Base-by-base conservation (phyloP, 257 asterid species). In the Gardenia jasminoides region DNA sequence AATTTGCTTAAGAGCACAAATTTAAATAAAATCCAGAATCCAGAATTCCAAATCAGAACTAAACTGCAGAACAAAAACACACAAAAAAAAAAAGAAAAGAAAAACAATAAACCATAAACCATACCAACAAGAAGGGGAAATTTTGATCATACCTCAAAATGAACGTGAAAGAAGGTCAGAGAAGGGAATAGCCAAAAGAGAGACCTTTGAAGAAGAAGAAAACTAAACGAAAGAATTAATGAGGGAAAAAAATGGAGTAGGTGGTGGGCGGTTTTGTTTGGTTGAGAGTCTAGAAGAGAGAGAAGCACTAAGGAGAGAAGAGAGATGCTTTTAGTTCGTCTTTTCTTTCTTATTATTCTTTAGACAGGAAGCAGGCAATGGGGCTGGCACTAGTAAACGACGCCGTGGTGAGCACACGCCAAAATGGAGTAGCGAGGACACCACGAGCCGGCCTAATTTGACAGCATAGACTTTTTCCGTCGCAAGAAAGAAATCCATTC, bases 341-440 rank as follows among this genome's bases (percentile, higher is more conserved):
- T 56, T 17, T 36, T 16, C 12, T 56, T n/a, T 8, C 31, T 65
- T 4, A 13, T n/a, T 24, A 8, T 9, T n/a, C 16, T 26, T 62
- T 72, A 19, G 43, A 28, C 24, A 61, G 39, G 20, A 62, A 50
- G 19, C 44, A 22, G 12, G 20, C 24, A 54, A 12, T n/a, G 28
- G 39, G 20, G 24, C 2, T 31, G n/a, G n/a, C n/a, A 69, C 56
- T 24, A 19, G 54, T 50, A 76, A 79, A 85, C 70, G 84, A 79
- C 77, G 80, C 19, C 86, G 85, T 81, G 82, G 76, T n/a, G 46
- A 66, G 72, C 85, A 83, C 88, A 85, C 84, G 84, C 84, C 84
- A 54, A 61, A n/a, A 22, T 4, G 28, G 78, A 66, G 79, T 17
- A 22, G 41, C 30, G 56, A 28, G 52, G 73, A 69, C 72, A 47